These are phyloP conservation scores for Xylariaceae sp. DNA, from an alignment of 2,329 filamentous ascomycete genomes.

Conservation along the genomic window DNA sequence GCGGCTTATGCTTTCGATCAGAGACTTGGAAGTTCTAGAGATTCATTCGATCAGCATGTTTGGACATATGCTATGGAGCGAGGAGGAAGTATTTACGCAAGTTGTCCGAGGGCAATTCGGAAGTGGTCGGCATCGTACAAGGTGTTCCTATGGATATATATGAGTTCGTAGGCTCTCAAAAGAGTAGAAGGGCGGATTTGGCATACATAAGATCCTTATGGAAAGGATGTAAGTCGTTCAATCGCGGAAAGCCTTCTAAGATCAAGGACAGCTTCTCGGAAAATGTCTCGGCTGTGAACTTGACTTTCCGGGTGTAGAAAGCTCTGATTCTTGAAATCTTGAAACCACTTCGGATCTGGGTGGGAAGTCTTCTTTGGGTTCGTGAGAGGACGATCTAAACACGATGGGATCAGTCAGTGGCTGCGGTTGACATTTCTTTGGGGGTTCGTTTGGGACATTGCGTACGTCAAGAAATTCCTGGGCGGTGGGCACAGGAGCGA, in stretches of 20 bases:
- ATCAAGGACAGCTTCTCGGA: conserved; percentile 70
- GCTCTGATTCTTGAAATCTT: conserved; percentile 83
- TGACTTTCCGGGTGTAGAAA: conserved; percentile 97
- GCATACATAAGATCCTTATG: conserved; percentile 77
- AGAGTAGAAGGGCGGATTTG: too few species aligned
- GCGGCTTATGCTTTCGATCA: conserved; percentile 92
- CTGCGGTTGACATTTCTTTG: not conserved
- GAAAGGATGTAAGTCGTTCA: conserved; percentile 94
- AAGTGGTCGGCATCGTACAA: conserved; percentile 99
- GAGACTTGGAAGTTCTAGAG: conserved; percentile 89
- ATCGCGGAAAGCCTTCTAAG: conserved; percentile 74
- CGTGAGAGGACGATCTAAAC: conserved; percentile 78
- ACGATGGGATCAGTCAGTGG: conserved; percentile 5
- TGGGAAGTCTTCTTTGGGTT: conserved; percentile 88
- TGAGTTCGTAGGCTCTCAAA: conserved; percentile 23
- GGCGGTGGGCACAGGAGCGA: conserved; percentile 82
- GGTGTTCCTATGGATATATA: conserved; percentile 70
- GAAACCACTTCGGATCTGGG: conserved; percentile 91
- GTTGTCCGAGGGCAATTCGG: conserved; percentile 90
- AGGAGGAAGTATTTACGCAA: too few species aligned
- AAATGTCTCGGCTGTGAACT: conserved; percentile 96
- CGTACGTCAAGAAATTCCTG: conserved; percentile 88
- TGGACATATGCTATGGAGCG: too few species aligned
- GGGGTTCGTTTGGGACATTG: not conserved
- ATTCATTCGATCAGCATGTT: too few species aligned